These are phyloP conservation scores for Kodamaea sp. DNA, from an alignment of 1,139 yeast genomes.

Conservation along the genomic window DNA sequence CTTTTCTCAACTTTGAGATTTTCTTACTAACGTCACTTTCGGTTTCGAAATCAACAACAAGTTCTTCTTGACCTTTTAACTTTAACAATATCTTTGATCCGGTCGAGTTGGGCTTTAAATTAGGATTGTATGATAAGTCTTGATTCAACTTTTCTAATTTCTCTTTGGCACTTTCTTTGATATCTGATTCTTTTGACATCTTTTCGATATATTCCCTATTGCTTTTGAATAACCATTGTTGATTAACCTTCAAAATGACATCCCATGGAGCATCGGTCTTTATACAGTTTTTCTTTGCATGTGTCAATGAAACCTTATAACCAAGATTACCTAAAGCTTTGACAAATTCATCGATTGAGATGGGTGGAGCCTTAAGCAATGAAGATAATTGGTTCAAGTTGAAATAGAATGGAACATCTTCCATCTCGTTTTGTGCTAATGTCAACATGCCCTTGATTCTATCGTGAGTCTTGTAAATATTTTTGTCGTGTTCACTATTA, in stretches of 20 bases:
- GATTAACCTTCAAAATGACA: constrained; percentile 66
- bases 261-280: constrained; percentile 91
- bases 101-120: constrained; percentile 40
- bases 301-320: constrained; percentile 77
- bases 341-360: constrained; percentile 66
- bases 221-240: constrained; percentile 57
- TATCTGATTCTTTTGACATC: constrained; percentile 20
- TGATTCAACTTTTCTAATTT: constrained; percentile 25
- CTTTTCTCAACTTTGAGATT: constrained; percentile 59
- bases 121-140: constrained; percentile 31
- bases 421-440: constrained; percentile 68
- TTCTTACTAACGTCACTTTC: constrained; percentile 53
- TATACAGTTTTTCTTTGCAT: constrained; percentile 79
- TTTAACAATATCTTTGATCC: constrained; percentile 60
- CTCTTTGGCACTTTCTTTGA: constrained; percentile 19
- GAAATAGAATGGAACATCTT: constrained; percentile 70
- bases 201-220: constrained; percentile 27
- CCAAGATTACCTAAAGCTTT: constrained; percentile 89
- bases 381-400: constrained; percentile 75
- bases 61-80: constrained; percentile 15
- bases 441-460: constrained; percentile 92
- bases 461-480: constrained; percentile 69
- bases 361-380: constrained; percentile 76
- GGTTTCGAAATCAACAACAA: constrained; percentile 46
- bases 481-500: constrained; percentile 46